phyloP scores from a whole-genome alignment of 495 filamentous ascomycete genomes.

The Penicillium paradoxum region DNA sequence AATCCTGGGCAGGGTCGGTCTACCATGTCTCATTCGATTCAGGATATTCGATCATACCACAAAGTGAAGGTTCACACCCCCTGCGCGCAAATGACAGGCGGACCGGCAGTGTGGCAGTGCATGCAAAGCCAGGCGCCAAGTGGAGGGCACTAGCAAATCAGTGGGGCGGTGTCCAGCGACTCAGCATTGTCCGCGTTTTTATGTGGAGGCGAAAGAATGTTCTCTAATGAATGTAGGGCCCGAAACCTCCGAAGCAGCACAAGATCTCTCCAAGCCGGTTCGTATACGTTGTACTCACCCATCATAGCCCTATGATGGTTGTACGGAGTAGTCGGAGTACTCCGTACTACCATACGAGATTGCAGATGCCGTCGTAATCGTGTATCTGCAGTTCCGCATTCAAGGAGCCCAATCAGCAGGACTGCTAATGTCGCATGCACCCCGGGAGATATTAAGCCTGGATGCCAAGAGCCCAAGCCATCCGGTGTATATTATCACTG shows the following conservation, averaged over 20 bases:
- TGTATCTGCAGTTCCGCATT: neutral
- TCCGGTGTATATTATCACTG: constrained; percentile 16
- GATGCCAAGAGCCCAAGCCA: constrained; percentile 20
- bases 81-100: constrained; percentile 32
- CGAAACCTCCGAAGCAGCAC: constrained; percentile 12
- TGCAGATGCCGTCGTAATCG: neutral
- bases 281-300: neutral
- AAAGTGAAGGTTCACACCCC: constrained; percentile 1
- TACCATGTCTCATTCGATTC: neutral
- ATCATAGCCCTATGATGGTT: too few species aligned
- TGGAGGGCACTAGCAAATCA: constrained; percentile 27
- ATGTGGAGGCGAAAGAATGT: constrained; percentile 28
- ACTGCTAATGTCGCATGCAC: neutral
- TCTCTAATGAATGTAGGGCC: constrained; percentile 14
- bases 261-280: neutral
- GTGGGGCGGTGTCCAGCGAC: constrained; percentile 22
- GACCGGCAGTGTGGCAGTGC: constrained; percentile 43
- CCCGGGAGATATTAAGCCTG: constrained; percentile 24
- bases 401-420: neutral
- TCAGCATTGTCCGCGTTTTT: constrained; percentile 20
- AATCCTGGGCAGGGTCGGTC: neutral
- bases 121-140: constrained; percentile 34
- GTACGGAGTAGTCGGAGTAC: too few species aligned
- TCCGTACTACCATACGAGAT: neutral
- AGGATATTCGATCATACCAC: neutral